Conservation (phyloP, 106 monocot species). For the Xerophyta viscosa region DNA sequence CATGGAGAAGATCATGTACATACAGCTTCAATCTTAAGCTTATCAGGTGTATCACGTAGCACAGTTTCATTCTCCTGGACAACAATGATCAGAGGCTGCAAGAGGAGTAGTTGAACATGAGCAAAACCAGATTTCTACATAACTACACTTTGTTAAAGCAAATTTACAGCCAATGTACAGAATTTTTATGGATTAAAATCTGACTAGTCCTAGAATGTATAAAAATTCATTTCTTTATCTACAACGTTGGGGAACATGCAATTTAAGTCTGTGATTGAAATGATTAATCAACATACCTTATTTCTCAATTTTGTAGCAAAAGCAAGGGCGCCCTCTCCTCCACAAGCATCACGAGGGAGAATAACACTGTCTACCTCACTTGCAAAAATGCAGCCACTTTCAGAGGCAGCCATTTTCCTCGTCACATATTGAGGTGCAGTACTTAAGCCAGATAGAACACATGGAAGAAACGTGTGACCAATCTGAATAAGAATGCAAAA, state of each 20-base stretch:
- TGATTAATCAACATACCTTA: conserved; percentile 31
- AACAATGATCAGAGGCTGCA: conserved; percentile 65
- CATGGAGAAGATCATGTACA: background rate
- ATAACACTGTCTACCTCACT: conserved; percentile 84
- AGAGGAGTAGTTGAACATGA: no score
- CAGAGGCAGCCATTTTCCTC: conserved; percentile 9
- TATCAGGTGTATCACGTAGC: conserved; percentile 77
- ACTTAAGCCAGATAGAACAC: conserved; percentile 88
- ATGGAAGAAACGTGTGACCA: conserved; percentile 91
- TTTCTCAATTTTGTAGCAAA: conserved; percentile 47
- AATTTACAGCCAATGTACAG: no score
- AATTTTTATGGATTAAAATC: no score
- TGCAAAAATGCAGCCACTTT: conserved; percentile 38
- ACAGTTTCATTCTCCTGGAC: conserved; percentile 88
- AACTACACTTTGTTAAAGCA: no score
- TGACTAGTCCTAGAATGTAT: no score
- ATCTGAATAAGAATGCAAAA: conserved; percentile 29
- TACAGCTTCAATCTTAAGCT: conserved; percentile 75
- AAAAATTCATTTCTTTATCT: no score
- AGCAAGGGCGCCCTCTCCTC: conserved; percentile 82
- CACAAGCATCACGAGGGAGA: conserved; percentile 78
- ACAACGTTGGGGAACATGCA: no score
- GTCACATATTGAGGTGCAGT: conserved; percentile 69
- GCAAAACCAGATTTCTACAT: no score
- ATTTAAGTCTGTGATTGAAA: no score